A percentile compares a stretch with the other conserved stretches of the same genome.
phyloP scores from a whole-genome alignment of 345 rosid genomes.

The thale cress (Arabidopsis thaliana) region DNA sequence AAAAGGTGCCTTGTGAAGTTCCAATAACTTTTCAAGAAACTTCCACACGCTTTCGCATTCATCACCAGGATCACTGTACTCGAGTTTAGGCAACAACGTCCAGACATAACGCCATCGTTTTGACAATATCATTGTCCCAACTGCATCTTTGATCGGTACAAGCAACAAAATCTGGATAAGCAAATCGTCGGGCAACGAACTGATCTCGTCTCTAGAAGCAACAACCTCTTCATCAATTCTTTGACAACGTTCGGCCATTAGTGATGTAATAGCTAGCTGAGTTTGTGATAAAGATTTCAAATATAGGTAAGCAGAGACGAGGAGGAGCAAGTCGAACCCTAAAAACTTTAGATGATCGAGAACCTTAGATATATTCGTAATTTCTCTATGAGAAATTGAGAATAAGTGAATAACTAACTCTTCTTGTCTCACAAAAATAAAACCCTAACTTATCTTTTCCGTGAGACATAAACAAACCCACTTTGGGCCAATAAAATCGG shows the following conservation, averaged over 20 bases:
- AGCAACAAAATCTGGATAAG: neutral
- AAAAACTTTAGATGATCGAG: neutral
- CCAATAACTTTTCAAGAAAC: neutral
- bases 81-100: neutral
- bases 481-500: neutral
- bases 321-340: neutral
- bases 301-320: neutral
- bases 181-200: neutral
- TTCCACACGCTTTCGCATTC: neutral
- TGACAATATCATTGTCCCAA: neutral
- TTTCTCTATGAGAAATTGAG: no score
- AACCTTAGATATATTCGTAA: neutral
- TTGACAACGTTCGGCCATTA: neutral
- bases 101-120: neutral
- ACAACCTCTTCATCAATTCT: neutral
- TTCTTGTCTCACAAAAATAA: neutral
- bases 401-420: no score
- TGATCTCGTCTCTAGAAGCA: neutral
- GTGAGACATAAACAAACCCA: neutral
- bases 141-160: neutral
- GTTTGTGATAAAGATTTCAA: neutral
- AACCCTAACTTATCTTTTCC: no score
- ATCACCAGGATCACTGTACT: neutral
- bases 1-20: conserved; percentile 1
- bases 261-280: neutral